Conservation (phyloP, 768 basidiomycete genomes). For the Antrodiella citrinella region DNA sequence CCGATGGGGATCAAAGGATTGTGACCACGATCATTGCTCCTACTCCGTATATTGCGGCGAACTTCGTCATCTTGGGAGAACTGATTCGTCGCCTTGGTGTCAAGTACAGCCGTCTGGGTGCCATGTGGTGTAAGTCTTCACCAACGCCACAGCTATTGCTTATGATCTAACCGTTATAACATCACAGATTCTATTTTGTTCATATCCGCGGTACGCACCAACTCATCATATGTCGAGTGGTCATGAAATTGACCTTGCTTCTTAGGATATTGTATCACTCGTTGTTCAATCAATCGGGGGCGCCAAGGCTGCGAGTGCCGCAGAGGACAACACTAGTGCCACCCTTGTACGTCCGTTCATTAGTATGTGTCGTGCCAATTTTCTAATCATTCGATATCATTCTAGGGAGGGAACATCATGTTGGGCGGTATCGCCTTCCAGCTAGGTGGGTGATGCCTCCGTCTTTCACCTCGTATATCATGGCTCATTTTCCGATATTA, state of each 20-base stretch:
- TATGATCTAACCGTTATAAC: background rate
- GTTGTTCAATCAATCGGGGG: constrained; percentile 60
- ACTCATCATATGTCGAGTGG: background rate
- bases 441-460: too few relatives aligned
- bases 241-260: too few relatives aligned
- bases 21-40: constrained; percentile 45
- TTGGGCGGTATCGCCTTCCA: constrained; percentile 45
- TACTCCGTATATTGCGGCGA: constrained; percentile 47
- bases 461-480: too few relatives aligned
- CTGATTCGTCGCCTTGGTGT: constrained; percentile 36
- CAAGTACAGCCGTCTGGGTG: constrained; percentile 37
- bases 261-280: constrained; percentile 47
- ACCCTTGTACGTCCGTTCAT: constrained; percentile 1
- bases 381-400: too few relatives aligned
- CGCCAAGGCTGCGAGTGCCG: constrained; percentile 33
- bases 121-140: constrained; percentile 30
- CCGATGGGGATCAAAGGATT: constrained; percentile 36
- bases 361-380: too few relatives aligned
- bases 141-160: background rate
- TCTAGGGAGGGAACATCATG: constrained; percentile 18
- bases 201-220: constrained; percentile 23
- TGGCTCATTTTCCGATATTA: background rate
- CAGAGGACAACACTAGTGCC: constrained; percentile 10
- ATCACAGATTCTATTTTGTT: constrained; percentile 35
- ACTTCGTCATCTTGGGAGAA: constrained; percentile 48